A percentile compares a stretch with the other conserved stretches of the same genome.
phyloP scores from a whole-genome alignment of 2,329 filamentous ascomycete species.

The Albophoma yamanashiensis region DNA sequence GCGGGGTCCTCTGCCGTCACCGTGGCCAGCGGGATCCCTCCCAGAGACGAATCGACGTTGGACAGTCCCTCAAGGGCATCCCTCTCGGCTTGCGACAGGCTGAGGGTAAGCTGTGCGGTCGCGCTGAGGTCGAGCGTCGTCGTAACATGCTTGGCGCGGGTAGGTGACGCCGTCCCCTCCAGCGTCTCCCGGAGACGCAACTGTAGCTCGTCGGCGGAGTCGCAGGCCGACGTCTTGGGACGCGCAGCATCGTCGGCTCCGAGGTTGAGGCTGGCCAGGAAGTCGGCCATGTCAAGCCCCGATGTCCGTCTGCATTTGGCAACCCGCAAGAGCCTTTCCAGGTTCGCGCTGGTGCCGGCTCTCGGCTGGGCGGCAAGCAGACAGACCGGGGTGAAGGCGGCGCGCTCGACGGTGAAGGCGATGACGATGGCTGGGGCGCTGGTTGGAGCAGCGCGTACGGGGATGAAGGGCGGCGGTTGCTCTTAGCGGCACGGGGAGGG shows the following conservation, averaged over 20 bases:
- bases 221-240: constrained; percentile 15
- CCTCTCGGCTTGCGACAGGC: constrained; percentile 25
- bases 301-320: constrained; percentile 2
- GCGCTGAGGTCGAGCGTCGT: constrained; percentile 35
- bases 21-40: constrained; percentile 13
- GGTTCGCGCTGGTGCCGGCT: constrained; percentile 6
- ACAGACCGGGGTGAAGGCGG: background rate
- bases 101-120: constrained; percentile 31
- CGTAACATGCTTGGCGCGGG: constrained; percentile 38
- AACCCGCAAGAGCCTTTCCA: constrained; percentile 8
- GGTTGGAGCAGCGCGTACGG: background rate
- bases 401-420: constrained; percentile 1
- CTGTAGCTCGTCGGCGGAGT: constrained; percentile 33
- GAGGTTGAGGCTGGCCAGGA: constrained; percentile 25
- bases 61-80: constrained; percentile 18
- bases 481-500: background rate
- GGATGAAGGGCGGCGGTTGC: background rate
- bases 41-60: constrained; percentile 23
- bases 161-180: constrained; percentile 30
- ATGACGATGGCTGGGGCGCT: background rate
- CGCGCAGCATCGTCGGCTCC: constrained; percentile 10
- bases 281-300: constrained; percentile 22
- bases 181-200: constrained; percentile 30
- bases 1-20: constrained; percentile 3
- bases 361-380: constrained; percentile 7